phyloP scores from a whole-genome alignment of 225 moss, liverwort and hornwort species.

The Pseudoscleropodium purum region DNA sequence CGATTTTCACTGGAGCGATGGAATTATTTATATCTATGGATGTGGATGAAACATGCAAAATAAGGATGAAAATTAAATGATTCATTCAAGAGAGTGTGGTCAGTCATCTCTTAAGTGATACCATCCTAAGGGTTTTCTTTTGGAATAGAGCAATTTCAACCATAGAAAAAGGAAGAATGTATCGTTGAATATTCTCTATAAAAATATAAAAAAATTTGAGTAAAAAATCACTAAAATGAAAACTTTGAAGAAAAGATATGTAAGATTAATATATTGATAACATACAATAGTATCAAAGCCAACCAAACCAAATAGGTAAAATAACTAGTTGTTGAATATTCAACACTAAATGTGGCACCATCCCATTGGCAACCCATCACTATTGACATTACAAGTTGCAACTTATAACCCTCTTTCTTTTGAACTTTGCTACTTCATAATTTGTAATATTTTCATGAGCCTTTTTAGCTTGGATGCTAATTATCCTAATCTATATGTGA shows the following conservation, averaged over 20 bases:
- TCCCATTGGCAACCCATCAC: no score
- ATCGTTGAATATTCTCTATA: accelerated
- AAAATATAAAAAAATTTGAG: no score
- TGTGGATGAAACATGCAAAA: neutral
- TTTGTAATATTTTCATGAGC: neutral
- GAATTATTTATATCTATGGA: neutral
- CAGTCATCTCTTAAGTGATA: neutral
- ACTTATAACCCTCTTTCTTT: no score
- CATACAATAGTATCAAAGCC: accelerated
- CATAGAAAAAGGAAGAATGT: neutral
- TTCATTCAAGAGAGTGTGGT: neutral
- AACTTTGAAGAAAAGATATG: neutral
- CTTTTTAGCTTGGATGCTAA: neutral
- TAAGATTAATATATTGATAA: no score
- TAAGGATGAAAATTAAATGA: neutral
- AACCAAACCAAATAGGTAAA: neutral
- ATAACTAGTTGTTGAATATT: no score
- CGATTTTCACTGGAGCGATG: neutral
- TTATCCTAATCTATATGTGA: no score
- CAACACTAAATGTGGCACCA: no score
- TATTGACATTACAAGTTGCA: no score
- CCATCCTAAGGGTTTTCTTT: neutral
- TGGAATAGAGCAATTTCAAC: neutral
- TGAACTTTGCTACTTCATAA: neutral
- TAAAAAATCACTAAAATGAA: no score